Evolutionary conservation across 2,329 filamentous ascomycete genomes (phyloP).

Genomic region (Colletotrichum tabaci): DNA sequence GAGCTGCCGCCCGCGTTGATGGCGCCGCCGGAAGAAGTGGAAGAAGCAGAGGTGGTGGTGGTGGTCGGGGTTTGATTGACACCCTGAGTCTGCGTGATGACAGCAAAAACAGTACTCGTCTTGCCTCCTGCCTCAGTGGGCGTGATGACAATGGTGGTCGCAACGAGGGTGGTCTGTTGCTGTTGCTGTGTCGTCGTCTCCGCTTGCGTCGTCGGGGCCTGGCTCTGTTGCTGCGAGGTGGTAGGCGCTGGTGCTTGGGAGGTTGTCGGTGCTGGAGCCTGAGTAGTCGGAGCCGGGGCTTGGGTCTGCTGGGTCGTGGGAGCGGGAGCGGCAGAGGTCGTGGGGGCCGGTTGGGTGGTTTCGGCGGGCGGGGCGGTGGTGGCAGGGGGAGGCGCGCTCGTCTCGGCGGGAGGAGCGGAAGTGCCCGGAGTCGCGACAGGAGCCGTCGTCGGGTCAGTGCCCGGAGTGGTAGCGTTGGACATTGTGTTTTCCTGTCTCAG

Average conservation of each 20-base stretch:
- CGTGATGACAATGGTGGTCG: constrained; percentile 33
- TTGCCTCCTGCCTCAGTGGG: constrained; percentile 38
- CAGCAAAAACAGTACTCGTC: constrained; percentile 45
- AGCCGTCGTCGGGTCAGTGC: constrained; percentile 39
- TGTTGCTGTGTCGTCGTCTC: constrained; percentile 10
- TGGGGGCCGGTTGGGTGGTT: constrained; percentile 37
- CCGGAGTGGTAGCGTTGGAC: constrained; percentile 41
- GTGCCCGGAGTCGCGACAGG: constrained; percentile 28
- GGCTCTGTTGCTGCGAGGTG: constrained; percentile 19
- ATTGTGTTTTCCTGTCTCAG: constrained; percentile 49
- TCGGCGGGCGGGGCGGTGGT: constrained; percentile 35
- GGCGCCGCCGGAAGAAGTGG: constrained; percentile 49
- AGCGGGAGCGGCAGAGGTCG: constrained; percentile 28
- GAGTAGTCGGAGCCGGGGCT: constrained; percentile 43
- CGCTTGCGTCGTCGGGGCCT: constrained; percentile 18
- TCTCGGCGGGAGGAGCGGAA: constrained; percentile 18
- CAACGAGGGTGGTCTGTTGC: background rate
- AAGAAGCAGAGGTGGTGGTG: constrained; percentile 47
- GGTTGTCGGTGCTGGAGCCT: constrained; percentile 33
- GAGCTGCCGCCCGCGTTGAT: constrained; percentile 48
- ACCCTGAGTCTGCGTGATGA: constrained; percentile 44
- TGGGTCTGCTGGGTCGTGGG: constrained; percentile 35
- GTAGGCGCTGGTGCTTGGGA: constrained; percentile 31
- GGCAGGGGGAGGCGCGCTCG: constrained; percentile 19
- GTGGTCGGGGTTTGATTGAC: constrained; percentile 10